These are phyloP conservation scores for Stagonosporopsis chrysanthemi DNA, from an alignment of 2,329 filamentous ascomycete genomes.

Conservation along the genomic window DNA sequence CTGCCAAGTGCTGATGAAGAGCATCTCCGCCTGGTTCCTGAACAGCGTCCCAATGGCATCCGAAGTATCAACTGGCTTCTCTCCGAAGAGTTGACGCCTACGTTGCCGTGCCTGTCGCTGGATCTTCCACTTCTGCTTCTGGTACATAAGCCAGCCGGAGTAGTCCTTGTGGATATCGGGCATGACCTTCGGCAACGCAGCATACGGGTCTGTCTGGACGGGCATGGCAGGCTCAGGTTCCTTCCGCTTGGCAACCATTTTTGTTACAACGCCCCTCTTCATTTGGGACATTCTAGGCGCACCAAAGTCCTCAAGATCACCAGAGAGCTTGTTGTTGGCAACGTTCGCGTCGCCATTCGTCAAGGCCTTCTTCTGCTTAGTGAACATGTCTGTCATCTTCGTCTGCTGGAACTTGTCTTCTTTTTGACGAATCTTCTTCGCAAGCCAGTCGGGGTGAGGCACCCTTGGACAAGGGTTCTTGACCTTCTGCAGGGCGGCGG, in stretches of 20 bases:
- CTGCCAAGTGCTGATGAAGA: slow-evolving; percentile 95
- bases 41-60: slow-evolving; percentile 76
- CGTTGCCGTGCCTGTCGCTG: slow-evolving; percentile 89
- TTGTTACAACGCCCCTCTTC: slow-evolving; percentile 53
- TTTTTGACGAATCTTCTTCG: slow-evolving; percentile 90
- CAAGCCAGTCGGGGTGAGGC: slow-evolving; percentile 94
- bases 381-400: slow-evolving; percentile 95
- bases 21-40: slow-evolving; percentile 87
- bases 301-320: slow-evolving; percentile 84
- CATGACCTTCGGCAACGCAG: slow-evolving; percentile 81
- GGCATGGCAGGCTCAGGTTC: slow-evolving; percentile 55
- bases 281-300: slow-evolving; percentile 59
- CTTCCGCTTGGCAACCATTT: slow-evolving; percentile 59
- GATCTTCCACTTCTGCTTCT: slow-evolving; percentile 99
- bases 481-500: slow-evolving; percentile 92
- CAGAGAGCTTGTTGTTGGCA: slow-evolving; percentile 62
- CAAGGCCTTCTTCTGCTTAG: slow-evolving; percentile 72
- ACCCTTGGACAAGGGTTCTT: slow-evolving; percentile 94
- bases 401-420: slow-evolving; percentile 98
- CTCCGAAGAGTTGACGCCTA: slow-evolving; percentile 90
- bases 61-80: slow-evolving; percentile 69
- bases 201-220: slow-evolving; percentile 78
- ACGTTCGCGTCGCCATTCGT: slow-evolving; percentile 74
- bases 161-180: slow-evolving; percentile 88
- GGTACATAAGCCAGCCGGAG: slow-evolving; percentile 84